Evolutionary conservation across 208 protist genomes (phyloP).

Genomic region (Endotrypanum monterogeii): DNA sequence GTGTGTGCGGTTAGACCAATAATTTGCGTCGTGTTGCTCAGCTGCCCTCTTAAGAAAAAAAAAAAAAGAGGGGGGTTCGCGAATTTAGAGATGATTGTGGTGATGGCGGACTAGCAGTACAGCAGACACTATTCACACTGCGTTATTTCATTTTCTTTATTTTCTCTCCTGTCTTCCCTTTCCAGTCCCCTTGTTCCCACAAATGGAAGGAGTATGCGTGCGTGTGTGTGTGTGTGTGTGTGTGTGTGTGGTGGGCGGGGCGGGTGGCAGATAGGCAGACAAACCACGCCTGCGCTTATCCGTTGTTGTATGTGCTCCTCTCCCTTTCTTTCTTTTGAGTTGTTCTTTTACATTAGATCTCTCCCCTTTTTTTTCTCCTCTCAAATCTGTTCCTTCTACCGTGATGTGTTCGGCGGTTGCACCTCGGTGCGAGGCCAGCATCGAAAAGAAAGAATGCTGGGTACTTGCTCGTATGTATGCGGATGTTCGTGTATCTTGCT

Average conservation of each 20-base stretch:
- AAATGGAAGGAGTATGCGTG: background rate
- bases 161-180: background rate
- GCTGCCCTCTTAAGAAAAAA: background rate
- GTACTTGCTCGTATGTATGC: background rate
- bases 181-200: background rate
- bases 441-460: too few relatives aligned
- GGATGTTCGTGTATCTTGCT: background rate
- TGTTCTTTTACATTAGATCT: background rate
- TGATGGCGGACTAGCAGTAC: background rate
- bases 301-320: background rate
- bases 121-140: background rate
- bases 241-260: too few relatives aligned
- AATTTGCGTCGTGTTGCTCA: background rate
- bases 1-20: background rate
- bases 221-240: background rate
- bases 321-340: constrained; percentile 6
- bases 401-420: background rate
- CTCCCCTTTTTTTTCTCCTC: background rate
- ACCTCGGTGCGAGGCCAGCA: too few relatives aligned
- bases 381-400: background rate
- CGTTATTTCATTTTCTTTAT: background rate
- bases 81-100: background rate
- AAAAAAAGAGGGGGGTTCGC: background rate
- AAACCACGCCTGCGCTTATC: background rate
- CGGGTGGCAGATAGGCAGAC: too few relatives aligned